phyloP scores from a whole-genome alignment of 257 asterid species.

The Gentiana straminea region DNA sequence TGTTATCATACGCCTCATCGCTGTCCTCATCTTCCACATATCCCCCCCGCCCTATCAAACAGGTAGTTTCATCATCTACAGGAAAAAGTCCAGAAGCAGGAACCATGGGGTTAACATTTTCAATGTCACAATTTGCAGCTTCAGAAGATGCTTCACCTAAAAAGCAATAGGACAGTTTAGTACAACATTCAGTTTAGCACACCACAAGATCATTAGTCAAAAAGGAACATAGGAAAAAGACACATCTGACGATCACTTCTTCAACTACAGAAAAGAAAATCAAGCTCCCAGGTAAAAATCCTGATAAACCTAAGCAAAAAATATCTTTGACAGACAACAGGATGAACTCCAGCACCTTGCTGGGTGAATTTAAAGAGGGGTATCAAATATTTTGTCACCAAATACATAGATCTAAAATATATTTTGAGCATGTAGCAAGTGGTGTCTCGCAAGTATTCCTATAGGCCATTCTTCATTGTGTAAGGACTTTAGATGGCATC shows the following conservation, averaged over 20 bases:
- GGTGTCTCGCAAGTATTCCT: constrained; percentile 18
- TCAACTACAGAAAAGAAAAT: not conserved
- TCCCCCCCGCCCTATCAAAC: constrained; percentile 34
- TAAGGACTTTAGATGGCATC: constrained; percentile 22
- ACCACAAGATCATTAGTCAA: not conserved
- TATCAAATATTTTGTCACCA: not conserved
- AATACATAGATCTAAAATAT: constrained; percentile 1
- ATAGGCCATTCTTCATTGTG: constrained; percentile 29
- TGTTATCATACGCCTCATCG: constrained; percentile 69
- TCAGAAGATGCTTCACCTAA: constrained; percentile 34
- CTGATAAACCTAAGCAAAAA: not conserved
- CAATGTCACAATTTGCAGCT: constrained; percentile 20
- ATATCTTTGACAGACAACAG: not conserved
- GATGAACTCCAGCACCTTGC: not conserved
- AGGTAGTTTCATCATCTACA: constrained; percentile 23
- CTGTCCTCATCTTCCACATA: constrained; percentile 44
- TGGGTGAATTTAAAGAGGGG: too few species aligned
- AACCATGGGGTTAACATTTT: constrained; percentile 15
- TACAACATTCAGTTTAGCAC: constrained; percentile 1
- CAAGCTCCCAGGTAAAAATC: not conserved
- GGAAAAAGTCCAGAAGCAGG: constrained; percentile 20
- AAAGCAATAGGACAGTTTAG: constrained; percentile 11
- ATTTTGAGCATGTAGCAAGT: constrained; percentile 8
- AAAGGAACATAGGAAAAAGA: not conserved
- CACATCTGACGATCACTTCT: not conserved